These are phyloP conservation scores for Pseudoperonospora humuli DNA, from an alignment of 352 stramenopile species.

Conservation along the genomic window DNA sequence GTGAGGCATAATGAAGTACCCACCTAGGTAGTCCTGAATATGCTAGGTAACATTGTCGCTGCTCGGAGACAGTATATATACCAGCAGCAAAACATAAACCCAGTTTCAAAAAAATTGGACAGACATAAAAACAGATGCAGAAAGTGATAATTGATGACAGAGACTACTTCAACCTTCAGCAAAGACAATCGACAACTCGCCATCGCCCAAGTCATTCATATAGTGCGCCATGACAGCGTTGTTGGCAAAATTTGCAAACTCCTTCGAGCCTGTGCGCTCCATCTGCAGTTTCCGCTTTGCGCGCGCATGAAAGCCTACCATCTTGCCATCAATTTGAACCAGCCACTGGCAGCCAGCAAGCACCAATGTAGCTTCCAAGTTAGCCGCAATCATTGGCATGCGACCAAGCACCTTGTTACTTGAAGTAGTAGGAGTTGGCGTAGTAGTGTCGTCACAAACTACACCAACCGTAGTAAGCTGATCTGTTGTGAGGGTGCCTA, in stretches of 20 bases:
- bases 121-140: too few species aligned
- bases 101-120: too few species aligned
- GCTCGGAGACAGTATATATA: too few species aligned
- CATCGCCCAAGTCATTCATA: constrained; percentile 88
- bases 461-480: constrained; percentile 92
- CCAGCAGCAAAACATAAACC: too few species aligned
- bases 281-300: constrained; percentile 54
- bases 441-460: constrained; percentile 66
- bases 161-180: too few species aligned
- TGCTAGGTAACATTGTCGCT: too few species aligned
- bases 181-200: constrained; percentile 95
- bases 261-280: constrained; percentile 68
- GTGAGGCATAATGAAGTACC: too few species aligned
- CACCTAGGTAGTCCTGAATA: too few species aligned
- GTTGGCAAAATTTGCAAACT: constrained; percentile 83
- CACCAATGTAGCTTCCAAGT: constrained; percentile 75
- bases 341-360: constrained; percentile 94
- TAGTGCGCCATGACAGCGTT: constrained; percentile 84
- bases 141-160: too few species aligned
- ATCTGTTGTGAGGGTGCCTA: constrained; percentile 96
- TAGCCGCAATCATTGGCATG: constrained; percentile 78
- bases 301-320: constrained; percentile 92
- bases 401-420: constrained; percentile 50
- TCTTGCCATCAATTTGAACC: constrained; percentile 93
- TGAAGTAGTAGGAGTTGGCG: constrained; percentile 20